Evolutionary conservation across 176 grass and related monocot species (phyloP).

Genomic region (Calamus simplicifolius): DNA sequence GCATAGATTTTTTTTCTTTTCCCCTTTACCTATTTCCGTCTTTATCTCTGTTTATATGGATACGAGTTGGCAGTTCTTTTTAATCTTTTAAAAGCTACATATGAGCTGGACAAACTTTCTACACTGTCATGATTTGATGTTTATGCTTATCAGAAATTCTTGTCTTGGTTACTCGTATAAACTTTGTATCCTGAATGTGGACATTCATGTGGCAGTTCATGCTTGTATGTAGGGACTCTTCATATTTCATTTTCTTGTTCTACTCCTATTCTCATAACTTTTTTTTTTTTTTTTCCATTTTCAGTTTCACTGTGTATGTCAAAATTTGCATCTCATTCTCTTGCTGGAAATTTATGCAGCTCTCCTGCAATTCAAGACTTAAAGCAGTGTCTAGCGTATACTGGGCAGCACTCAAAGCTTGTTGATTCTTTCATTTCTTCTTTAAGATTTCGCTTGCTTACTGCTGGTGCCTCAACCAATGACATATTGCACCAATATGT

Average conservation of each 20-base stretch:
- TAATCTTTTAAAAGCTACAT: neutral
- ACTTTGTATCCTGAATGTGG: no score
- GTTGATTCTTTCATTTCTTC: constrained; percentile 96
- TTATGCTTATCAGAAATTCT: no score
- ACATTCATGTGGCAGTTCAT: no score
- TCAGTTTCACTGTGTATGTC: no score
- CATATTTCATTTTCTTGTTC: no score
- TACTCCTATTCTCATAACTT: no score
- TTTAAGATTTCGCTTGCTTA: constrained; percentile 79
- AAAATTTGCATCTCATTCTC: constrained; percentile 8
- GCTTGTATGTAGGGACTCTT: no score
- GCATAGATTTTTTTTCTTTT: no score
- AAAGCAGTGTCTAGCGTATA: constrained; percentile 91
- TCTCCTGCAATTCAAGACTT: constrained; percentile 92
- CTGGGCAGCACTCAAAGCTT: constrained; percentile 90
- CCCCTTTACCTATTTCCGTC: no score
- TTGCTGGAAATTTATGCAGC: constrained; percentile 39
- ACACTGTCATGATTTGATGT: neutral
- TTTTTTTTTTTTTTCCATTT: no score
- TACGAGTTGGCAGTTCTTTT: neutral
- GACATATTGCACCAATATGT: constrained; percentile 99
- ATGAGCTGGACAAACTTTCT: neutral
- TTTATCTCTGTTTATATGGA: neutral
- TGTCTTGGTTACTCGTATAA: no score
- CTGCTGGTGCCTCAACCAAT: constrained; percentile 94